phyloP scores from a whole-genome alignment of 2,329 filamentous ascomycete species.

The Ilyonectria robusta region DNA sequence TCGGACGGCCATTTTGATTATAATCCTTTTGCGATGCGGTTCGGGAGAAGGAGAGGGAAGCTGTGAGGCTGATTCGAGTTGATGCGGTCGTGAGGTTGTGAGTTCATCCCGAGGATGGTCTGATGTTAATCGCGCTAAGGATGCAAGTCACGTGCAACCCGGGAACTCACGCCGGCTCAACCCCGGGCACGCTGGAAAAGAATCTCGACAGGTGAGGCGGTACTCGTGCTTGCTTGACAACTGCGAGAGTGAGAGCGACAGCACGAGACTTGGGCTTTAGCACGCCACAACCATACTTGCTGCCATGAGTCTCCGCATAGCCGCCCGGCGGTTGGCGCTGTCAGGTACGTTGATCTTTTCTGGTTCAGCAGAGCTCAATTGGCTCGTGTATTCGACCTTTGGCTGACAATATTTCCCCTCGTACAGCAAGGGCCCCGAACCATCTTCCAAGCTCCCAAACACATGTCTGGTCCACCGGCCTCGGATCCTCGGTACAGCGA shows the following conservation, averaged over 20 bases:
- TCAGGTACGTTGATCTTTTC: conserved; percentile 64
- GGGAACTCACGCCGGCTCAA: conserved; percentile 40
- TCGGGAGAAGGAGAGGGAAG: conserved; percentile 39
- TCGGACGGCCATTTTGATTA: conserved; percentile 66
- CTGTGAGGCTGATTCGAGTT: conserved; percentile 40
- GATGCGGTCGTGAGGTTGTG: conserved; percentile 45
- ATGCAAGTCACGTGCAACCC: conserved; percentile 40
- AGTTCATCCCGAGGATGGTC: conserved; percentile 50
- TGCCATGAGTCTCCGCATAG: conserved; percentile 76
- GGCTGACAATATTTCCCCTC: conserved; percentile 26
- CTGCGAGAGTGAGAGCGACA: conserved; percentile 32
- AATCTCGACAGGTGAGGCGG: conserved; percentile 39
- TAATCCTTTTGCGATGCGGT: conserved; percentile 43
- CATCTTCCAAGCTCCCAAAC: conserved; percentile 35
- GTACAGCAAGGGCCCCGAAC: conserved; percentile 42
- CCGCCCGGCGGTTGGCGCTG: conserved; percentile 72
- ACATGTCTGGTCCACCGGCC: conserved; percentile 33
- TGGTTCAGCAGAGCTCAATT: conserved; percentile 34
- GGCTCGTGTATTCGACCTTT: conserved; percentile 32
- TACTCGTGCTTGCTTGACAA: conserved; percentile 29
- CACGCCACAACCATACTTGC: conserved; percentile 38
- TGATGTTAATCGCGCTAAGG: conserved; percentile 55
- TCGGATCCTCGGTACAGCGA: conserved; percentile 46
- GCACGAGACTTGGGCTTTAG: conserved; percentile 41
- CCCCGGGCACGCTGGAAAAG: conserved; percentile 45